Evolutionary conservation across 1,284 basidiomycete species (phyloP), one percentile per base, ranked within the genome.

Genomic region (Trichosporon ovoides): DNA sequence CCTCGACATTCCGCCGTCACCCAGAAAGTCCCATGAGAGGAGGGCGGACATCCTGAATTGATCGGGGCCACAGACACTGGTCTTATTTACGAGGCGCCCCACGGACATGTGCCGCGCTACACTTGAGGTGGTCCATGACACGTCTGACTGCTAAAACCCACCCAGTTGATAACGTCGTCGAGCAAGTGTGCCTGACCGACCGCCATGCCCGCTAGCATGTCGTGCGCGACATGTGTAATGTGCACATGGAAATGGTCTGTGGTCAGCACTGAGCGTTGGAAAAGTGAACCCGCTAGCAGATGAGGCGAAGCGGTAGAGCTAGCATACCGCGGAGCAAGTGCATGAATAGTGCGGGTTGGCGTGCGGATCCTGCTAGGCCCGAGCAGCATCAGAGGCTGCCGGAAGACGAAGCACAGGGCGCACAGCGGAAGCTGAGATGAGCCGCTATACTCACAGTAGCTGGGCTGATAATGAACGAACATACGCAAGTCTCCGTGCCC

Each of bases 201-300:
- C 0, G 84, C 79, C 84, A 89, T 87, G 0, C 90, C 88, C 58
- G 83, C 70, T 48, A 83, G 80, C 12, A 82, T 81, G 10, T 83
- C 81, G 64, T 87, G 84, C 59, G 85, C 84, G 2, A 84, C 83
- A 66, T 92, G 87, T 7, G 95, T 89, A 55, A 98, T 87, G 68
- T 98, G 96, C 0, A 98, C 90, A 66, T 96, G 92, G 68, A 96
- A 89, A 69, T 95, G 94, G 73, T 96, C 93, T 94, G 62, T 7
- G 1, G 52, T 57, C 10, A 38, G 40, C 34, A 12, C 16, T 19
- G 7, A n/a, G n/a, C n/a, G n/a, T n/a, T n/a, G n/a, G n/a, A n/a
- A n/a, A n/a, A n/a, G n/a, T n/a, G n/a, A n/a, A n/a, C n/a, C n/a
- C n/a, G n/a, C n/a, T n/a, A n/a, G n/a, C n/a, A n/a, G n/a, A n/a